Conservation (phyloP, 768 basidiomycete species). For the Rubroboletus pulcherrimus region DNA sequence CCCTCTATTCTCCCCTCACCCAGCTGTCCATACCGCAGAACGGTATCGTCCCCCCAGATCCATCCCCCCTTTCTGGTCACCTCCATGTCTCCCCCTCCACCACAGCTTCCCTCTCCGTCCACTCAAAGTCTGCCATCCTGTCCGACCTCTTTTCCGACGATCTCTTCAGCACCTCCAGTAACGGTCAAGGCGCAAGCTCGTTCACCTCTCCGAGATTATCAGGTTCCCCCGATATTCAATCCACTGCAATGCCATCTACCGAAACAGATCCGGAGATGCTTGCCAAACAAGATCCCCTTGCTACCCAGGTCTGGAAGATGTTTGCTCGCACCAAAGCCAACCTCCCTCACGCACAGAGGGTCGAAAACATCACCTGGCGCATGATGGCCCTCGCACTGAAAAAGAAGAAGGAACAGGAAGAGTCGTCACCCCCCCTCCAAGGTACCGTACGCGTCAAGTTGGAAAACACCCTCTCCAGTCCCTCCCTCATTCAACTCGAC, state of each 20-base stretch:
- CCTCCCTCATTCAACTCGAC: background rate
- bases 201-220: slow-evolving; percentile 65
- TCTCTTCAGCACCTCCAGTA: slow-evolving; percentile 41
- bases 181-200: slow-evolving; percentile 41
- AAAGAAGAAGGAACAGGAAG: slow-evolving; percentile 79
- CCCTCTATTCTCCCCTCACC: slow-evolving; percentile 37
- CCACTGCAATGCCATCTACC: slow-evolving; percentile 35
- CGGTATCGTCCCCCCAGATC: slow-evolving; percentile 30
- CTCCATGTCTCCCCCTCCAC: slow-evolving; percentile 40
- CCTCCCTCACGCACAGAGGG: slow-evolving; percentile 86
- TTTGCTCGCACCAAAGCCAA: slow-evolving; percentile 87
- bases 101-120: slow-evolving; percentile 41
- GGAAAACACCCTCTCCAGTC: slow-evolving; percentile 12
- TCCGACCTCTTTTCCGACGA: slow-evolving; percentile 71
- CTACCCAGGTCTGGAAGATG: slow-evolving; percentile 97
- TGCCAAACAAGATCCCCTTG: slow-evolving; percentile 84
- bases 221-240: slow-evolving; percentile 64
- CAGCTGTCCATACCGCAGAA: slow-evolving; percentile 35
- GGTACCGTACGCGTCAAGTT: slow-evolving; percentile 20
- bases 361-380: slow-evolving; percentile 98
- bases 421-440: slow-evolving; percentile 8
- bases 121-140: slow-evolving; percentile 61
- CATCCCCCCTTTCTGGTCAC: slow-evolving; percentile 35
- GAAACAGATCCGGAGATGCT: slow-evolving; percentile 61
- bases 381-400: slow-evolving; percentile 96